Base-by-base conservation (phyloP, 2,329 filamentous ascomycete species). In the Alternaria sp. region DNA sequence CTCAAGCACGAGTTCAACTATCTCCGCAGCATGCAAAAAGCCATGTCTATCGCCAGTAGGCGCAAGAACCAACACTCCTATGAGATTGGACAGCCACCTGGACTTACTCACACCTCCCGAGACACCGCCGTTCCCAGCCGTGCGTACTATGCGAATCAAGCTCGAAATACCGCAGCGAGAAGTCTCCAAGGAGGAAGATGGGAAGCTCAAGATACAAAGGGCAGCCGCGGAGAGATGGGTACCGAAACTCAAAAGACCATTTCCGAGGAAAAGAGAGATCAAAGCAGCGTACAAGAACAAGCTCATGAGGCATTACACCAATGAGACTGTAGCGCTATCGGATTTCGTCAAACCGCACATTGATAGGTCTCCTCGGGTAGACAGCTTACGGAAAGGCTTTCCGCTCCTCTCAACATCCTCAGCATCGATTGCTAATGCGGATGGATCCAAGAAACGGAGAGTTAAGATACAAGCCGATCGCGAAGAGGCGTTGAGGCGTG, bases 241-340 rank as follows among this genome's bases (percentile, higher is more conserved):
- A 24, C 45, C 61, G 0, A 70, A 71, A 39, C 65, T 71, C 0
- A 57, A 63, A 39, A 50, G 60, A 9, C 56, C 66, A 0, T 65
- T 56, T 14, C 70, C 66, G 1, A 56, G 21, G 6, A 24, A 21
- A 21, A 52, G 29, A 11, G 68, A 72, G 51, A 65, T 71, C 26
- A 65, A 52, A 3, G 46, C 60, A 3, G 64, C 68, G 1, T 72
- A 72, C 49, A 49, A 52, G 2, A 50, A 62, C n/a, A 72, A 73
- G 51, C 60, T 70, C 7, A 62, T 70, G 60, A 55, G 69, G 9
- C 70, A 73, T 51, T 69, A 72, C 54, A 58, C 62, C 2, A 39
- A 53, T 13, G 11, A 50, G 5, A 31, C 36, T 46, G 17, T 14
- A 21, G 23, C 34, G 21, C 9, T 42, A 9, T n/a, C 40, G 3